A percentile compares a stretch with the other conserved stretches of the same genome.
Evolutionary conservation across 2,329 filamentous ascomycete species (phyloP).

Genomic region (Dactylellina haptotyla): DNA sequence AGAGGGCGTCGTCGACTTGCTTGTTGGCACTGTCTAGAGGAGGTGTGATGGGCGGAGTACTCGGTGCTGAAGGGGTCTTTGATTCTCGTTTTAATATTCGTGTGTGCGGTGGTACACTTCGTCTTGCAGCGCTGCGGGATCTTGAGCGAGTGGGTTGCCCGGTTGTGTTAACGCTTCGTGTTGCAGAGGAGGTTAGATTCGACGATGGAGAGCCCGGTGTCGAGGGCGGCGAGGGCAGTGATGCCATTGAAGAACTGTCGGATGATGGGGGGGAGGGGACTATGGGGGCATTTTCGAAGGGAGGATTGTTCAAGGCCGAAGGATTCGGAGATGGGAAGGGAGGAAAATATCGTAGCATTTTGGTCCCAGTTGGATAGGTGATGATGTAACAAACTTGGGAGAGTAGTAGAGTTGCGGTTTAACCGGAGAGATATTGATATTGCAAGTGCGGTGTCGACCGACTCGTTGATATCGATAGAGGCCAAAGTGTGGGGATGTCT

Average conservation of each 20-base stretch:
- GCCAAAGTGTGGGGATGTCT: background rate
- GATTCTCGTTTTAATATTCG: constrained; percentile 46
- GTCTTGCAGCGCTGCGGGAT: constrained; percentile 38
- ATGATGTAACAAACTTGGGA: background rate
- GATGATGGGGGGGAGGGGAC: constrained; percentile 30
- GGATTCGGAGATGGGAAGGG: constrained; percentile 52
- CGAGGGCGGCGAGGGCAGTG: constrained; percentile 25
- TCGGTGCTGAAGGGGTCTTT: constrained; percentile 7
- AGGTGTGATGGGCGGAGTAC: constrained; percentile 38
- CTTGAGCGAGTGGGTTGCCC: constrained; percentile 34
- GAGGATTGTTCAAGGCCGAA: constrained; percentile 18
- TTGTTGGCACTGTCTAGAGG: constrained; percentile 13
- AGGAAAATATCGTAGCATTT: constrained; percentile 46
- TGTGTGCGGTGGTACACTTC: constrained; percentile 41
- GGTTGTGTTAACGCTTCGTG: background rate
- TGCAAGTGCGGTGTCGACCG: background rate
- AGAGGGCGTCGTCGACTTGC: background rate
- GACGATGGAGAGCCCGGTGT: constrained; percentile 21
- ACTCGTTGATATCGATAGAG: background rate
- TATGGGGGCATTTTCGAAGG: constrained; percentile 34
- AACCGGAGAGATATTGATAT: background rate
- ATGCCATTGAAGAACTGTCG: constrained; percentile 32
- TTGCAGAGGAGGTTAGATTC: constrained; percentile 24
- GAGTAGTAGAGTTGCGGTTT: background rate
- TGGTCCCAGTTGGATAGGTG: background rate